Conservation (phyloP, 208 protist genomes). For the Crithidia mellificae region DNA sequence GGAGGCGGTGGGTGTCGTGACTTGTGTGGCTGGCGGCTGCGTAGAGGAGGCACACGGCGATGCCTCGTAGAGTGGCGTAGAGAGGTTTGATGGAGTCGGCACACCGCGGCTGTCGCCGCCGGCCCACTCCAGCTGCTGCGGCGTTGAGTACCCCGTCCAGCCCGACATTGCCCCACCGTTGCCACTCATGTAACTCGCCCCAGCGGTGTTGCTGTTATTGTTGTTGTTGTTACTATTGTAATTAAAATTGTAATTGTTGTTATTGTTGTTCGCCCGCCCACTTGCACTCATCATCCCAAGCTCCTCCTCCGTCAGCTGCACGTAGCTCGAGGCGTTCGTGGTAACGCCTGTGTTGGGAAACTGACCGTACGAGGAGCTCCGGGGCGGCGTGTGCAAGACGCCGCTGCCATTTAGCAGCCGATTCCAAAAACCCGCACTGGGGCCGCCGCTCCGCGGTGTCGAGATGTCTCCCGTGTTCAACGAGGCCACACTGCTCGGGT, state of each 20-base stretch:
- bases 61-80: constrained; percentile 17
- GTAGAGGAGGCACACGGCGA: background rate
- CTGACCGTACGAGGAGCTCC: background rate
- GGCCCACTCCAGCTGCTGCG: constrained; percentile 8
- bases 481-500: constrained; percentile 10
- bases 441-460: constrained; percentile 18
- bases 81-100: background rate
- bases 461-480: constrained; percentile 20
- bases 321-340: constrained; percentile 27
- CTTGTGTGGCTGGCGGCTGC: background rate
- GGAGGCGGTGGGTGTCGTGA: background rate
- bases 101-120: constrained; percentile 10
- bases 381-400: constrained; percentile 12
- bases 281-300: constrained; percentile 16
- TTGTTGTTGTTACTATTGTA: too few relatives aligned
- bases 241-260: too few relatives aligned
- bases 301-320: constrained; percentile 32
- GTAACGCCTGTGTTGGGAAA: constrained; percentile 12
- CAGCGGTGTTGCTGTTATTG: too few relatives aligned
- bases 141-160: constrained; percentile 7
- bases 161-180: background rate
- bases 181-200: background rate
- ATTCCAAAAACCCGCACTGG: constrained; percentile 17
- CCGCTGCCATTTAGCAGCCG: constrained; percentile 22
- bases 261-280: too few relatives aligned